Evolutionary conservation across 108 stramenopile species (phyloP).

Genomic region (Seminavis robusta): DNA sequence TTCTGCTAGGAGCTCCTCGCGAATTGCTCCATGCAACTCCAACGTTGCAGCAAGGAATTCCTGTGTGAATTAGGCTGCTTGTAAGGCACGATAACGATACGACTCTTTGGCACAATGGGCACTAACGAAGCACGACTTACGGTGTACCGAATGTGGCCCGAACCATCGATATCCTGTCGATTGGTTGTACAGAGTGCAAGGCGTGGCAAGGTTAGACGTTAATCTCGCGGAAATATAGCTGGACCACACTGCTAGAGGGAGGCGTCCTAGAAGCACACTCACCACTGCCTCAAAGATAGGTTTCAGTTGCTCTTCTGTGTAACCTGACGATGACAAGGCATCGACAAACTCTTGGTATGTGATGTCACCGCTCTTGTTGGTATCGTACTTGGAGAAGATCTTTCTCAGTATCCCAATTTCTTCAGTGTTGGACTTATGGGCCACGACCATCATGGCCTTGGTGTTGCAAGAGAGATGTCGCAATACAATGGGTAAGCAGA

Average conservation of each 20-base stretch:
- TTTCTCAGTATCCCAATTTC: conserved; percentile 59
- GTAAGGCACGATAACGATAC: too few species aligned
- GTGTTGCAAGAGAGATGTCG: too few species aligned
- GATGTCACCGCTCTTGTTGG: conserved; percentile 53
- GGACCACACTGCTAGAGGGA: background rate
- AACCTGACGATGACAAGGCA: conserved; percentile 45
- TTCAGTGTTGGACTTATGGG: conserved; percentile 60
- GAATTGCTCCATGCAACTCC: conserved; percentile 66
- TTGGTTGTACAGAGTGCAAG: too few species aligned
- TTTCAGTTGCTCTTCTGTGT: conserved; percentile 66
- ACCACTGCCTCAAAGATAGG: conserved; percentile 61
- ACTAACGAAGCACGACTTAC: too few species aligned
- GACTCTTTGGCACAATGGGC: too few species aligned
- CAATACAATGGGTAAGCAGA: too few species aligned
- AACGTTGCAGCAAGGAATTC: conserved; percentile 93
- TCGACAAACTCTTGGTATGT: conserved; percentile 64
- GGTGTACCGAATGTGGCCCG: conserved; percentile 73
- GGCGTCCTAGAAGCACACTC: background rate
- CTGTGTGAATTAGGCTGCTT: conserved; percentile 25
- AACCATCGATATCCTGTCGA: conserved; percentile 84
- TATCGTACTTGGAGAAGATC: conserved; percentile 59
- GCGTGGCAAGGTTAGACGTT: conserved; percentile 20
- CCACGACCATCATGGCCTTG: conserved; percentile 65
- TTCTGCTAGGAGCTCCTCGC: conserved; percentile 57
- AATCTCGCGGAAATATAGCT: conserved; percentile 56